Evolutionary conservation across 345 rosid species (phyloP), one percentile per base, ranked within the genome.

Genomic region (Populus simonii): DNA sequence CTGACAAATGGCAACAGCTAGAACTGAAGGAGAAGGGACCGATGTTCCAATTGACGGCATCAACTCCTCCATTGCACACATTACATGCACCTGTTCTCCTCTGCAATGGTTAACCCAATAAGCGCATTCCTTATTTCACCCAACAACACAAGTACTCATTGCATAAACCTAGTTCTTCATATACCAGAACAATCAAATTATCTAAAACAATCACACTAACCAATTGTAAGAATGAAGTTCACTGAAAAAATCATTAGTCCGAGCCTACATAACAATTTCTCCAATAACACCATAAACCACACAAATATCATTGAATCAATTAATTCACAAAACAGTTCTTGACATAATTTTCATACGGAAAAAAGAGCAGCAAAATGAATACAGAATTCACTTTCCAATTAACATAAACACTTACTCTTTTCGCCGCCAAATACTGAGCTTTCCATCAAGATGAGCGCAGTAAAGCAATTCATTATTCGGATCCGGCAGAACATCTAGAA

Each of bases 361-460:
- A 47, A 47, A 12, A 47, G 18, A 15, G 53, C 18, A 15, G 53
- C 53, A 47, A 27, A 18, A 23, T 45, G 11, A 15, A 65, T 13
- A 49, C 25, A 66, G 67, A 51, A 12, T 51, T n/a, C 20, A 33
- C 35, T 33, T 11, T 53, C 11, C 39, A 36, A 45, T 41, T 25
- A 53, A 41, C 67, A 36, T 13, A 31, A 41, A 7, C 39, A 78
- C 85, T 82, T 89, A 95, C 99, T 91, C 96, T 86, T 93, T 91
- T 33, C 94, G 89, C 69, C 88, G 90, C 99, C 98, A 96, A 70
- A 93, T 88, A 86, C 96, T 96, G 87, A 96, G 90, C 86, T 78
- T 90, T 55, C 99, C 98, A 79, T 96, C 99, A 18, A 93, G 80
- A 76, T 96, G 98, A 76, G 92, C 96, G 79, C 98, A 96, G 66